A percentile compares a stretch with the other conserved stretches of the same genome.
phyloP scores from a whole-genome alignment of 1,139 yeast genomes.

The Hyphopichia fennica region DNA sequence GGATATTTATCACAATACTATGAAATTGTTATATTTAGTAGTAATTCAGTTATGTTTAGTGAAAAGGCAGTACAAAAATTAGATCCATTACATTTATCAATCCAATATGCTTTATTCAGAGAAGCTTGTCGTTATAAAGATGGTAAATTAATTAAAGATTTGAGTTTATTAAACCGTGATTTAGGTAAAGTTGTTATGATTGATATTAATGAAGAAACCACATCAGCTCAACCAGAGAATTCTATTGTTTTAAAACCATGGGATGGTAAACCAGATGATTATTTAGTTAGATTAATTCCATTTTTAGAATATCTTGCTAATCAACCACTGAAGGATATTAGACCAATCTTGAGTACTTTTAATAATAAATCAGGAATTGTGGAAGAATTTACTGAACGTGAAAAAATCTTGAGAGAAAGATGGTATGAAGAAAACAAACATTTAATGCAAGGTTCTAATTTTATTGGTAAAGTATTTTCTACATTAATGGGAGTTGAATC shows the following conservation, averaged over 20 bases:
- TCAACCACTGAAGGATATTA: constrained; percentile 84
- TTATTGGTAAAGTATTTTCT: constrained; percentile 52
- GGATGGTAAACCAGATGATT: constrained; percentile 84
- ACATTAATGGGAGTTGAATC: constrained; percentile 62
- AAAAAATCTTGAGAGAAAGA: constrained; percentile 63
- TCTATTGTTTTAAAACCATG: constrained; percentile 82
- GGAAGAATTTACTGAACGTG: constrained; percentile 79
- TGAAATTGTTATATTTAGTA: constrained; percentile 88
- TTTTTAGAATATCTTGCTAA: constrained; percentile 94
- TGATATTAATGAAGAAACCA: constrained; percentile 75
- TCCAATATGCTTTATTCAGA: constrained; percentile 83
- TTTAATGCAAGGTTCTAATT: constrained; percentile 31
- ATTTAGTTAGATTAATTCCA: constrained; percentile 77
- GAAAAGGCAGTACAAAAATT: constrained; percentile 83
- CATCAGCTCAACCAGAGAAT: constrained; percentile 86
- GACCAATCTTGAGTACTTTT: constrained; percentile 81
- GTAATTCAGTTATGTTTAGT: constrained; percentile 82
- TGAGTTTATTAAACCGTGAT: constrained; percentile 88
- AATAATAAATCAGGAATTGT: constrained; percentile 58
- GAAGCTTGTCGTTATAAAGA: constrained; percentile 92
- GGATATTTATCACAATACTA: constrained; percentile 94
- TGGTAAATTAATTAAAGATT: constrained; percentile 84
- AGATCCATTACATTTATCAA: constrained; percentile 89
- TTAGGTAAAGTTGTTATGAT: constrained; percentile 74
- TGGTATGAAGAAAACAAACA: constrained; percentile 68